phyloP scores from a whole-genome alignment of 768 basidiomycete species.

The Dacryopinax spathularia region DNA sequence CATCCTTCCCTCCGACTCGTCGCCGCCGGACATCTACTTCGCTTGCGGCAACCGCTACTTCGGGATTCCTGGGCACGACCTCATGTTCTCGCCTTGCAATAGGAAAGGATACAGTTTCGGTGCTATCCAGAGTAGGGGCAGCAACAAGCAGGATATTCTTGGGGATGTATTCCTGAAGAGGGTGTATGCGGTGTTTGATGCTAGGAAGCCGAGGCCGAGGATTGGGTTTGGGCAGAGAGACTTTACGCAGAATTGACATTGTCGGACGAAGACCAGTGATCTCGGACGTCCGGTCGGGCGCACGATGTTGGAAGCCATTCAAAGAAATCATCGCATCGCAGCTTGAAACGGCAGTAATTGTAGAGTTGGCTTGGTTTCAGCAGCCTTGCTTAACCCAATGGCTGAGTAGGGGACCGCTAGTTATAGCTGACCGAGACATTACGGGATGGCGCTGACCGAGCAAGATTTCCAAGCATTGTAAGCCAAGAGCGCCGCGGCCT shows the following conservation, averaged over 20 bases:
- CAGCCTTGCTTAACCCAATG: too few relatives aligned
- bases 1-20: conserved; percentile 24
- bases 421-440: too few relatives aligned
- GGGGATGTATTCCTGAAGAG: conserved; percentile 11
- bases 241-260: background rate
- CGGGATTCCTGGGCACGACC: conserved; percentile 18
- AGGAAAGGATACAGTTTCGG: conserved; percentile 4
- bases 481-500: too few relatives aligned
- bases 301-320: background rate
- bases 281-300: background rate
- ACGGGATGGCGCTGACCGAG: too few relatives aligned
- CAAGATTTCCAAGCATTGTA: too few relatives aligned
- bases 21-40: conserved; percentile 23
- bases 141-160: conserved; percentile 9
- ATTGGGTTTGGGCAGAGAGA: conserved; percentile 8
- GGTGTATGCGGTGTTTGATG: conserved; percentile 8
- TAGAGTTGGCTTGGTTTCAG: too few relatives aligned
- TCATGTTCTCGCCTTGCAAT: conserved; percentile 14
- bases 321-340: too few relatives aligned
- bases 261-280: too few relatives aligned
- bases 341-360: too few relatives aligned
- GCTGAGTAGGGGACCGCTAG: too few relatives aligned
- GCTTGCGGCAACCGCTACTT: conserved; percentile 25
- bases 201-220: background rate
- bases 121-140: conserved; percentile 8